phyloP scores from a whole-genome alignment of 257 asterid species.

The Apocynum venetum region DNA sequence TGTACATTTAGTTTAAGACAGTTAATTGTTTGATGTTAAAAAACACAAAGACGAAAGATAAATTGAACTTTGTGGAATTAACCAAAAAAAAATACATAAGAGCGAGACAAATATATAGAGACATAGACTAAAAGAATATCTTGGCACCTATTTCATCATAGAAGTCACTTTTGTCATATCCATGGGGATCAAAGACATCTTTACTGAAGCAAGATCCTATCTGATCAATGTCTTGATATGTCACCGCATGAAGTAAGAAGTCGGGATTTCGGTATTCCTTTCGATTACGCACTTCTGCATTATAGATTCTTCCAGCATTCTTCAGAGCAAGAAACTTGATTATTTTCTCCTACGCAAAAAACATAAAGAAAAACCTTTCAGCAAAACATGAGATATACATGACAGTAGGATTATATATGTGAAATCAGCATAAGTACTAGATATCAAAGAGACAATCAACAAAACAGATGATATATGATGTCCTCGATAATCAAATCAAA shows the following conservation, averaged over 20 bases:
- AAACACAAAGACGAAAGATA: not conserved
- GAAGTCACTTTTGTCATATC: slow-evolving; percentile 88
- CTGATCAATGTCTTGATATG: slow-evolving; percentile 89
- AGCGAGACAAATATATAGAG: not conserved
- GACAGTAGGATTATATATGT: not conserved
- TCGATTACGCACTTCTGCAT: slow-evolving; percentile 88
- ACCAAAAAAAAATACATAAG: not conserved
- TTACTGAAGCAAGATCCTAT: slow-evolving; percentile 91
- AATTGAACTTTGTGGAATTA: not conserved
- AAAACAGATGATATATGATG: not conserved
- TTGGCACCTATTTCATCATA: slow-evolving; percentile 80
- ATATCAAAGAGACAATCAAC: not conserved
- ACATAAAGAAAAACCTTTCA: slow-evolving; percentile 13
- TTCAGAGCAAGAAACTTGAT: slow-evolving; percentile 60
- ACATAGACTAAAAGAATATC: slow-evolving; percentile 9
- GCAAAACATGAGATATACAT: not conserved
- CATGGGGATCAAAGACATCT: slow-evolving; percentile 97
- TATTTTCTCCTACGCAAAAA: slow-evolving; percentile 57
- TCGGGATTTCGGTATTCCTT: slow-evolving; percentile 96
- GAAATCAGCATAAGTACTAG: not conserved
- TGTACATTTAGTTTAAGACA: not conserved
- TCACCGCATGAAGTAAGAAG: slow-evolving; percentile 94
- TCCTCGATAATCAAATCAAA: not conserved
- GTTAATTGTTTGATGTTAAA: not conserved
- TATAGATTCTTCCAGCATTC: slow-evolving; percentile 81